These are phyloP conservation scores for Daldinia eschscholtzii DNA, from an alignment of 2,329 filamentous ascomycete species.

Conservation along the genomic window DNA sequence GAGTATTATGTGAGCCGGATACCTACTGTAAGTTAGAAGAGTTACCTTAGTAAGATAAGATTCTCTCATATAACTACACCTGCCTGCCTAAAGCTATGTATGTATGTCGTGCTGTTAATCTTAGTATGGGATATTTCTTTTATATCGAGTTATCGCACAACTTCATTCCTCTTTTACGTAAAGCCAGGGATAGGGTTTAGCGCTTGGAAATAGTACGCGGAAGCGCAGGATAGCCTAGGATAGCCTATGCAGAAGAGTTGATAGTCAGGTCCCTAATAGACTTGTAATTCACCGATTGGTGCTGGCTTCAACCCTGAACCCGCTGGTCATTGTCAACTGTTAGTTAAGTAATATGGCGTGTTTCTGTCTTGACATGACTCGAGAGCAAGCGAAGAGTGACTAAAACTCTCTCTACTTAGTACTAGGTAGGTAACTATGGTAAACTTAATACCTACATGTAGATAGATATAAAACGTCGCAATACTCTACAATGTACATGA, in stretches of 20 bases:
- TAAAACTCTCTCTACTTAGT: not conserved
- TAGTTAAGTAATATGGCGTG: not conserved
- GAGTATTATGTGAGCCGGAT: no score
- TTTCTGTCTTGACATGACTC: not conserved
- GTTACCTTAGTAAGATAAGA: no score
- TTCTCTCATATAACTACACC: no score
- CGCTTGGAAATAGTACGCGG: conserved; percentile 11
- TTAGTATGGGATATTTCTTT: not conserved
- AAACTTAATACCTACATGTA: not conserved
- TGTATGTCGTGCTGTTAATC: not conserved
- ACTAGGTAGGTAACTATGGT: no score
- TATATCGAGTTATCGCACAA: not conserved
- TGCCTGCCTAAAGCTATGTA: no score
- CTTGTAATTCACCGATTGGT: conserved; percentile 38
- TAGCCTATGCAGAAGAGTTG: conserved; percentile 22
- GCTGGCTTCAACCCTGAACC: conserved; percentile 17
- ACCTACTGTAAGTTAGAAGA: no score
- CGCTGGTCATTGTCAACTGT: not conserved
- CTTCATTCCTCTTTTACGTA: not conserved
- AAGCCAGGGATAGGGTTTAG: conserved; percentile 7
- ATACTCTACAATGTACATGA: not conserved
- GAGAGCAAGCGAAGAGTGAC: not conserved
- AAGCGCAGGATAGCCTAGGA: not conserved
- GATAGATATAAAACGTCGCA: not conserved
- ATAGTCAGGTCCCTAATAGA: conserved; percentile 26